phyloP scores from a whole-genome alignment of 1,284 basidiomycete species.

The Neonothopanus nambi region DNA sequence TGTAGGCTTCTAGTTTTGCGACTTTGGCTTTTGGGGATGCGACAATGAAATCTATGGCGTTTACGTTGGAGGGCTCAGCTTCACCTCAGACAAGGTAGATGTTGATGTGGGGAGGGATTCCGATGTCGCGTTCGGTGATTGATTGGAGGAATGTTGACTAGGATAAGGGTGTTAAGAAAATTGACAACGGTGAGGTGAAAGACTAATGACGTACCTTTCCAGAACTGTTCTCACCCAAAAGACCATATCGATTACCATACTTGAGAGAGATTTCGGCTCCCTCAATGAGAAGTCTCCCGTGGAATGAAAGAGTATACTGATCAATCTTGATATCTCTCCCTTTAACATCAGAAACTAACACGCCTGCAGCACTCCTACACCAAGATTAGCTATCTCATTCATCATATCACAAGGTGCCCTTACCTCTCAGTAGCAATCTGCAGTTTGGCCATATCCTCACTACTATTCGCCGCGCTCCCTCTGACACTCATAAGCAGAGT shows the following conservation, averaged over 20 bases:
- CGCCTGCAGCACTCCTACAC: conserved; percentile 82
- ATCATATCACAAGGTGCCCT: no score
- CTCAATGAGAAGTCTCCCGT: conserved; percentile 93
- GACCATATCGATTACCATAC: conserved; percentile 94
- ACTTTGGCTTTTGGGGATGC: conserved; percentile 93
- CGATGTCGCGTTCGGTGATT: conserved; percentile 90
- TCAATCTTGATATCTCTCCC: conserved; percentile 98
- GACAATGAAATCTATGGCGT: conserved; percentile 96
- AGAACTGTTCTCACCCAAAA: conserved; percentile 96
- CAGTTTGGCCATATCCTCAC: conserved; percentile 89
- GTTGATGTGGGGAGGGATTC: conserved; percentile 94
- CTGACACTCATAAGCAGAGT: conserved; percentile 76
- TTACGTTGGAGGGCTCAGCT: conserved; percentile 94
- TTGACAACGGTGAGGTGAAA: conserved; percentile 9
- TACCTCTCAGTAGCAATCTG: conserved; percentile 88
- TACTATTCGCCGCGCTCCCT: conserved; percentile 67
- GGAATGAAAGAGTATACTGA: conserved; percentile 94
- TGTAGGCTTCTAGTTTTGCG: conserved; percentile 91
- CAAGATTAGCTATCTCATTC: conserved; percentile 18
- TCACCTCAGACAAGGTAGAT: conserved; percentile 97
- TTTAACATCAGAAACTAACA: conserved; percentile 90
- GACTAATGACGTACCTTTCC: conserved; percentile 72
- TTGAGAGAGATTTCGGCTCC: conserved; percentile 90
- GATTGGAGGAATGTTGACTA: conserved; percentile 73
- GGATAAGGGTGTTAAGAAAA: background rate